These are phyloP conservation scores for Euclidium syriacum DNA, from an alignment of 345 rosid genomes.

Conservation along the genomic window DNA sequence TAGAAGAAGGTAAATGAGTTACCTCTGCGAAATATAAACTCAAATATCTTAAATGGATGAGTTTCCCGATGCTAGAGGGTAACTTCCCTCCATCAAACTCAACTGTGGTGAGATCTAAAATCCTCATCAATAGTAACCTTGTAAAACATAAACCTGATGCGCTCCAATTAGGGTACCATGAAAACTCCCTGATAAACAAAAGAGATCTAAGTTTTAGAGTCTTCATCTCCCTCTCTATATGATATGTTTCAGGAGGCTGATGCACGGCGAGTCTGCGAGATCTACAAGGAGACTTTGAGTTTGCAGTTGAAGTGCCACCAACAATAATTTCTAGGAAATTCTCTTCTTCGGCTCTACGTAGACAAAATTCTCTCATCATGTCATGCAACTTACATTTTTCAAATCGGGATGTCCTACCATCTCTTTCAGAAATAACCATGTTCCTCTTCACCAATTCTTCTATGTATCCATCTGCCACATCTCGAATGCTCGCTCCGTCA, in stretches of 20 bases:
- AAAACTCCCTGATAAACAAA: no score
- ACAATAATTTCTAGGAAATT: neutral
- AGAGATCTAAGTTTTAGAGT: no score
- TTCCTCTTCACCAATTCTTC: no score
- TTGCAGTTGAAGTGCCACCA: neutral
- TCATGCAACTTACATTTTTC: no score
- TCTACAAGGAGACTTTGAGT: neutral
- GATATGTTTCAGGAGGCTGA: neutral
- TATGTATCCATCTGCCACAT: constrained; percentile 16
- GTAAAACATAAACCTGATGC: neutral
- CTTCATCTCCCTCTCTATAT: neutral
- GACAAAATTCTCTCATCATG: no score
- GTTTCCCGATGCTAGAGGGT: constrained; percentile 21
- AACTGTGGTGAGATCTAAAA: constrained; percentile 21
- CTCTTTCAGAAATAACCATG: no score
- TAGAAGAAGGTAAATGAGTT: no score
- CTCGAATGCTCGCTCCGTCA: neutral
- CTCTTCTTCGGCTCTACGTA: no score
- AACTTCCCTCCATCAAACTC: neutral
- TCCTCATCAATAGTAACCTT: constrained; percentile 18
- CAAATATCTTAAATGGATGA: constrained; percentile 27
- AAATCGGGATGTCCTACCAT: no score
- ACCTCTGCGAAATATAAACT: neutral
- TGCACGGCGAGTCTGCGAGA: constrained; percentile 26
- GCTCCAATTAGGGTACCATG: no score